Base-by-base conservation (phyloP, 202 grass and related monocot species). In the Thinopyrum obtusiflorum region DNA sequence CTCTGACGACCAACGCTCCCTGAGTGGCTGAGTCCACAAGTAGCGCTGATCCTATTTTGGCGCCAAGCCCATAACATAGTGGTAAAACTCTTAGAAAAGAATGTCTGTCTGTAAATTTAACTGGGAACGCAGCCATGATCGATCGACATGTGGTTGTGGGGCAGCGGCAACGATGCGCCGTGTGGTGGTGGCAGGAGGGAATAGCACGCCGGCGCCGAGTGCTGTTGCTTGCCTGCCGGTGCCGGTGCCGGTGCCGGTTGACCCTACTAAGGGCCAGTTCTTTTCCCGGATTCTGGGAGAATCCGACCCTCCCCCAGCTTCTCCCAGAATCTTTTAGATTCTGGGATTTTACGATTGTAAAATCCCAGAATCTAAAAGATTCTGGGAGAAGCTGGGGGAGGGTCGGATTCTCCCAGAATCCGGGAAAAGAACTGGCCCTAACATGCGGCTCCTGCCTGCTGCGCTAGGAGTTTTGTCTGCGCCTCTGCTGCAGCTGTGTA, bases 381-480 rank as follows among this genome's bases (percentile, higher is more conserved):
- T n/a, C n/a, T n/a, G n/a, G n/a, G n/a, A n/a, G n/a, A n/a, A n/a
- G n/a, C n/a, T n/a, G n/a, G n/a, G n/a, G n/a, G n/a, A n/a, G n/a
- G n/a, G n/a, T n/a, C n/a, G n/a, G n/a, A n/a, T n/a, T n/a, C n/a
- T n/a, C n/a, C n/a, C n/a, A n/a, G n/a, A n/a, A n/a, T n/a, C n/a
- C n/a, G n/a, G n/a, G n/a, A n/a, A n/a, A n/a, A n/a, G n/a, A n/a
- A n/a, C n/a, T n/a, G n/a, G n/a, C n/a, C n/a, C n/a, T n/a, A 91
- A 85, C 85, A 72, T 84, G 89, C 69, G 13, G 9, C 37, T 71
- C 76, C 51, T 64, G 85, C 35, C 68, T 84, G 61, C 37, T 53
- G 68, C 21, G 76, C 75, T 75, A 33, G 36, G 26, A 62, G 85
- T 87, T 71, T 84, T 7, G 73, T 44, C 83, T 66, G 73, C 29